A percentile compares a stretch with the other conserved stretches of the same genome.
Evolutionary conservation across 495 filamentous ascomycete genomes (phyloP).

Genomic region (Stereocaulon alpinum): DNA sequence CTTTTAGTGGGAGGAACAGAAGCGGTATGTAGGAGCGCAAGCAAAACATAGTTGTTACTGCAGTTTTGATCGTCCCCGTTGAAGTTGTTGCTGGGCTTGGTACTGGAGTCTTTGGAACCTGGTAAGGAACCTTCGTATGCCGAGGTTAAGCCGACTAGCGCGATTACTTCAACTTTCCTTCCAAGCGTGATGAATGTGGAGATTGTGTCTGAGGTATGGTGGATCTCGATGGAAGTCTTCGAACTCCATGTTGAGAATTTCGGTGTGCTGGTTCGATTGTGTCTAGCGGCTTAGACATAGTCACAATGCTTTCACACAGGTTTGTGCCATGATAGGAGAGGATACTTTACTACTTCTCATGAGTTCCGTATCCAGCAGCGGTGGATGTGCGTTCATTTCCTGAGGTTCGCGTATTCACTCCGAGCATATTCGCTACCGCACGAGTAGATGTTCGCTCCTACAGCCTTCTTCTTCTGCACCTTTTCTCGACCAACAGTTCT

Average conservation of each 20-base stretch:
- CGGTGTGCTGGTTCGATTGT: too few relatives aligned
- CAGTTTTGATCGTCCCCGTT: background rate
- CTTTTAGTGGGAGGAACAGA: constrained; percentile 60
- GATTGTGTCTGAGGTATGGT: too few relatives aligned
- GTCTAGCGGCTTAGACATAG: too few relatives aligned
- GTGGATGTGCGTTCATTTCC: too few relatives aligned
- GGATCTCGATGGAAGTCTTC: background rate
- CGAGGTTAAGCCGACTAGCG: constrained; percentile 2
- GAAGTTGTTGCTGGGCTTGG: background rate
- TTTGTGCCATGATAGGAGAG: background rate
- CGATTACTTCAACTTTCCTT: background rate
- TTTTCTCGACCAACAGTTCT: too few relatives aligned
- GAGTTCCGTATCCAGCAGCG: background rate
- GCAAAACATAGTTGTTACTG: constrained; percentile 57
- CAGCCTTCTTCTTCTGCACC: too few relatives aligned
- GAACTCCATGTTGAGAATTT: too few relatives aligned
- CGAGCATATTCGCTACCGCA: too few relatives aligned
- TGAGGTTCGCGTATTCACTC: too few relatives aligned
- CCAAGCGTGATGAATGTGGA: too few relatives aligned
- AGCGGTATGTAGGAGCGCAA: constrained; percentile 66
- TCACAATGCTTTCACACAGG: background rate
- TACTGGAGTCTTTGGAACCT: background rate
- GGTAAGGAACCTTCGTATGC: background rate
- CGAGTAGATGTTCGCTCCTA: too few relatives aligned
- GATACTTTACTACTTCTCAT: background rate